A percentile compares a stretch with the other conserved stretches of the same genome.
These are phyloP conservation scores for Microthyrium microscopicum DNA, from an alignment of 2,329 filamentous ascomycete species.

Conservation along the genomic window DNA sequence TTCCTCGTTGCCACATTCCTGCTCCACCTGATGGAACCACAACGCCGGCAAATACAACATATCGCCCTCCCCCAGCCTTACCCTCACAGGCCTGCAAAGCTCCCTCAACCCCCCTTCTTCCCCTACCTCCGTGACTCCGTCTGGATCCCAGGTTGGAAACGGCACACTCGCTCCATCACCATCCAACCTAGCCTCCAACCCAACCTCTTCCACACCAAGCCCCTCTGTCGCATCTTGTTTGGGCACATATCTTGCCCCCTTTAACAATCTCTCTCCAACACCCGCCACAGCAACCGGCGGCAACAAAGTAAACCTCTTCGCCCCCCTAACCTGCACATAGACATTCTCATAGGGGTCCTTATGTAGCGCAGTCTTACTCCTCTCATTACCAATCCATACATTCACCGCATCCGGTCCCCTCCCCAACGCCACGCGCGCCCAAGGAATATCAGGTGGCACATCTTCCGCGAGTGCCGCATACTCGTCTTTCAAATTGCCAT, in stretches of 20 bases:
- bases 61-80: slow-evolving; percentile 55
- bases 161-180: slow-evolving; percentile 35
- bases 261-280: slow-evolving; percentile 45
- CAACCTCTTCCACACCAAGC: too few relatives aligned
- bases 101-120: too few relatives aligned
- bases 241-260: slow-evolving; percentile 39
- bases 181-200: too few relatives aligned
- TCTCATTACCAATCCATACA: slow-evolving; percentile 36
- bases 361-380: slow-evolving; percentile 55
- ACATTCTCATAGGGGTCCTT: slow-evolving; percentile 78
- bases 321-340: slow-evolving; percentile 58
- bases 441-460: slow-evolving; percentile 49
- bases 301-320: slow-evolving; percentile 59
- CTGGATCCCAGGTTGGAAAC: slow-evolving; percentile 61
- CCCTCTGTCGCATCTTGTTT: too few relatives aligned
- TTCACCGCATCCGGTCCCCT: slow-evolving; percentile 58
- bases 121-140: too few relatives aligned
- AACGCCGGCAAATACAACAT: slow-evolving; percentile 70
- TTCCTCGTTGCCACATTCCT: slow-evolving; percentile 49
- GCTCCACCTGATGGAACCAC: slow-evolving; percentile 75
- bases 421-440: slow-evolving; percentile 54
- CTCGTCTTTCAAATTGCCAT: slow-evolving; percentile 64
- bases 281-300: slow-evolving; percentile 55
- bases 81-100: slow-evolving; percentile 43
- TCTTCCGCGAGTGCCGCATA: slow-evolving; percentile 49